Conservation (phyloP, 2,329 filamentous ascomycete species). For the Chaetomium olivaceum region DNA sequence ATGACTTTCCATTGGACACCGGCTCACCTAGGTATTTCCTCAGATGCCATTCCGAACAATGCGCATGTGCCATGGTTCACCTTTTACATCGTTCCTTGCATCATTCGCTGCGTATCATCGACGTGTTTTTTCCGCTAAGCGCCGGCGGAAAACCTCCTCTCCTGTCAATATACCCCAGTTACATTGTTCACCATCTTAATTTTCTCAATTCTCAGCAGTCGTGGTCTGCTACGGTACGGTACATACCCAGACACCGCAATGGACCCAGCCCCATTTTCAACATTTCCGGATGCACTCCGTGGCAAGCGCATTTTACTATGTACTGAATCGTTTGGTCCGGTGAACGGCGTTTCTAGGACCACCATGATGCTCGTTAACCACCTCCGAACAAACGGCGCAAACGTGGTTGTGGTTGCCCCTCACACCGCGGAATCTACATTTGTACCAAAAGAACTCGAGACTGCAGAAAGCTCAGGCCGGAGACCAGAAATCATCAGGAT, state of each 20-base stretch:
- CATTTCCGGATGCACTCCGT: slow-evolving; percentile 9
- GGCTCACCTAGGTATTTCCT: slow-evolving; percentile 1
- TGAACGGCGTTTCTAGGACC: slow-evolving; percentile 16
- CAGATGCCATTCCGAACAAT: neutral
- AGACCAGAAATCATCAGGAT: neutral
- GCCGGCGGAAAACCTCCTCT: neutral
- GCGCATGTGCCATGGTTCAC: neutral
- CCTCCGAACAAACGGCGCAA: slow-evolving; percentile 4
- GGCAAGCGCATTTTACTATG: slow-evolving; percentile 15
- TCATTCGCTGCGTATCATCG: neutral
- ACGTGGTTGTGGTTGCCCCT: slow-evolving; percentile 13
- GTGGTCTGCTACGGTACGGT: neutral
- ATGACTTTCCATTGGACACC: slow-evolving; percentile 4
- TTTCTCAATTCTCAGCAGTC: neutral
- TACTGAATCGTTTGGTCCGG: slow-evolving; percentile 15
- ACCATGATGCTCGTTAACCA: slow-evolving; percentile 17
- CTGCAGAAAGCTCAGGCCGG: neutral
- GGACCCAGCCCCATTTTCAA: neutral
- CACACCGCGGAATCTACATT: slow-evolving; percentile 13
- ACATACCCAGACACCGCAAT: neutral
- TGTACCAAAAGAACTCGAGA: neutral
- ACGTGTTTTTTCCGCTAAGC: neutral
- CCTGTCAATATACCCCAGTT: neutral
- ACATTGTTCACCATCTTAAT: neutral
- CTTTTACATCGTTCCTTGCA: neutral